Percentiles rank a stretch among this genome's conserved stretches.
These are phyloP conservation scores for Fusarium sp. DNA, from an alignment of 2,329 filamentous ascomycete genomes.

Conservation along the genomic window DNA sequence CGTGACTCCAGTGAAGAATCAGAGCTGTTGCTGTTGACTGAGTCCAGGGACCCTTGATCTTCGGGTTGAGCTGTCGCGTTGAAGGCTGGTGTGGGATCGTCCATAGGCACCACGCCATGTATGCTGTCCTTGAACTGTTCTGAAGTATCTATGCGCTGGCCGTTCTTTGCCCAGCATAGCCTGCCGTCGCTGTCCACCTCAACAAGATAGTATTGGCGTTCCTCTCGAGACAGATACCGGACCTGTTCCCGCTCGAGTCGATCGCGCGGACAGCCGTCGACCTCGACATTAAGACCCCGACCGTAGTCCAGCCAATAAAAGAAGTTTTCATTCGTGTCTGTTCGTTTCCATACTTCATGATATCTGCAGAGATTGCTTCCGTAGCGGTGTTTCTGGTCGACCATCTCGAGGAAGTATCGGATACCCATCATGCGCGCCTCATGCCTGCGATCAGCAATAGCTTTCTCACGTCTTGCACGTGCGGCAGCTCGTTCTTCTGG, in stretches of 20 bases:
- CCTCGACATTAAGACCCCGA: constrained; percentile 78
- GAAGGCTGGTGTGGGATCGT: constrained; percentile 72
- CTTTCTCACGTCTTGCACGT: constrained; percentile 61
- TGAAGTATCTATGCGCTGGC: constrained; percentile 81
- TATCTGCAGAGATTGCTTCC: constrained; percentile 87
- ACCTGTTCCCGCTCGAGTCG: constrained; percentile 84
- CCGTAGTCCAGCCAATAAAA: constrained; percentile 95
- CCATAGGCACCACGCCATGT: constrained; percentile 76
- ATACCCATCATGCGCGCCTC: constrained; percentile 86
- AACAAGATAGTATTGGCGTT: constrained; percentile 85
- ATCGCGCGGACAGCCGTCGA: constrained; percentile 80
- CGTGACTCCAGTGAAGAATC: constrained; percentile 60
- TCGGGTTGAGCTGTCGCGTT: constrained; percentile 46
- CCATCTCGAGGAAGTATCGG: constrained; percentile 89
- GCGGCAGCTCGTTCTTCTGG: constrained; percentile 58
- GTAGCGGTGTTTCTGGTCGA: constrained; percentile 89
- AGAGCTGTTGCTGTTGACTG: constrained; percentile 51
- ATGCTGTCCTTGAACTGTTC: constrained; percentile 84
- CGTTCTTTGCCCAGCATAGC: constrained; percentile 91
- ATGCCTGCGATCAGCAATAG: constrained; percentile 72
- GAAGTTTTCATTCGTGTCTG: constrained; percentile 86
- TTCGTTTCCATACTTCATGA: constrained; percentile 86
- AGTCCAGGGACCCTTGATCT: constrained; percentile 20
- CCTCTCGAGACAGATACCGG: constrained; percentile 86
- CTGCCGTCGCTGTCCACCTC: constrained; percentile 80